phyloP scores from a whole-genome alignment of 2,329 filamentous ascomycete species.

The Botryotinia narcissicola region DNA sequence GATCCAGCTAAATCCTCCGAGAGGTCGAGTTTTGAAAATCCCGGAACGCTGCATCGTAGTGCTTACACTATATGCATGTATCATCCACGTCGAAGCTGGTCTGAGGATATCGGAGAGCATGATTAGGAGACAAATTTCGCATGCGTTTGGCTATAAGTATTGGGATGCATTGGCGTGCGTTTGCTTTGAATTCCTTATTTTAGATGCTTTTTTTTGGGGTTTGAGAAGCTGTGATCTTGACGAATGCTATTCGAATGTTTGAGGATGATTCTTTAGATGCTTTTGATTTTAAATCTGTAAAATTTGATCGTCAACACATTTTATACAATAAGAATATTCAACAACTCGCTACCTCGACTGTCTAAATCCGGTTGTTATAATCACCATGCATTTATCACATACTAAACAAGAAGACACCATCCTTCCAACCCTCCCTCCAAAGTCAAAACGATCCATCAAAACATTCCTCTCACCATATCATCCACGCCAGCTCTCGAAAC shows the following conservation, averaged over 20 bases:
- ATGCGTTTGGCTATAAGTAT: neutral
- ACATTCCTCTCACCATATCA: neutral
- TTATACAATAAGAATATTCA: neutral
- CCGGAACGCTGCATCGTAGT: neutral
- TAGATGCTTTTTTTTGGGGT: neutral
- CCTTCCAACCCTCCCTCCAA: neutral
- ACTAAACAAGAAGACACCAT: neutral
- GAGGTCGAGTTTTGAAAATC: conserved; percentile 7
- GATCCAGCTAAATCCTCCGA: conserved; percentile 3
- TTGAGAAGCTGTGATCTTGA: neutral
- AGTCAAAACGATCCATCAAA: conserved; percentile 2
- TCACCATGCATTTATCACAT: conserved; percentile 3
- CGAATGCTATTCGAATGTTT: neutral
- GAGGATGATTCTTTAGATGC: neutral
- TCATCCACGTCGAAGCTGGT: neutral
- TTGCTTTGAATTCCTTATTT: too few relatives aligned
- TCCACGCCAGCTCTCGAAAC: neutral
- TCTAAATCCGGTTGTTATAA: too few relatives aligned
- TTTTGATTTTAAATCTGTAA: neutral
- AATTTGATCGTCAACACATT: neutral
- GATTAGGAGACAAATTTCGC: neutral
- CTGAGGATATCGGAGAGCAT: neutral
- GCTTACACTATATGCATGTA: conserved; percentile 9
- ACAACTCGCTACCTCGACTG: neutral
- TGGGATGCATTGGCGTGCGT: neutral